These are phyloP conservation scores for Austroboletus novae-zelandiae DNA, from an alignment of 1,284 basidiomycete genomes.

Conservation along the genomic window DNA sequence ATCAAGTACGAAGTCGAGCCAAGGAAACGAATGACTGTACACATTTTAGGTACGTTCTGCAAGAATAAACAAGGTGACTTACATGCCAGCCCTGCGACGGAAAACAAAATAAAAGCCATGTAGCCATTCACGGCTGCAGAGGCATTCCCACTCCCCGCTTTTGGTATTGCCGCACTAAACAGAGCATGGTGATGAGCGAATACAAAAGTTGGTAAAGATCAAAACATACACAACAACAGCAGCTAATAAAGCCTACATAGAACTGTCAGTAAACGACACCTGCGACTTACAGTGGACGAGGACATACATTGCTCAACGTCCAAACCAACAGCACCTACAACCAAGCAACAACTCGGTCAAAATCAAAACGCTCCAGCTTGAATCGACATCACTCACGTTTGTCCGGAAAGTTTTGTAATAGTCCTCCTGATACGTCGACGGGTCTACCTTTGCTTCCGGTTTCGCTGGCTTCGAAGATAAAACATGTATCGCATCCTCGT, in stretches of 20 bases:
- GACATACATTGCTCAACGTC: conserved; percentile 76
- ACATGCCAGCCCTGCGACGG: conserved; percentile 85
- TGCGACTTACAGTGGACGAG: conserved; percentile 2
- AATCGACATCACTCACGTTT: conserved; percentile 48
- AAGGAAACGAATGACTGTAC: conserved; percentile 74
- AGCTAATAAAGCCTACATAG: conserved; percentile 60
- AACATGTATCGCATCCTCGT: conserved; percentile 82
- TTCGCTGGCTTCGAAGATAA: conserved; percentile 75
- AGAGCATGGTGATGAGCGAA: conserved; percentile 5
- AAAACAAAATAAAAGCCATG: conserved; percentile 79
- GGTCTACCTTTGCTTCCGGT: conserved; percentile 59
- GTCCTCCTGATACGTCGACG: conserved; percentile 79
- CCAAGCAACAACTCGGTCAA: conserved; percentile 2
- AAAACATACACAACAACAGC: conserved; percentile 63
- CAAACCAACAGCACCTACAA: conserved; percentile 69
- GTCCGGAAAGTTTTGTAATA: conserved; percentile 88
- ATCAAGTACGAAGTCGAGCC: conserved; percentile 79
- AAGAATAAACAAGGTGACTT: conserved; percentile 6
- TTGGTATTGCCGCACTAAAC: conserved; percentile 48
- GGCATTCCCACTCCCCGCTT: conserved; percentile 32
- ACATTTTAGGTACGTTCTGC: background rate
- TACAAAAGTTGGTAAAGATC: background rate
- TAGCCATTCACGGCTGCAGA: conserved; percentile 66
- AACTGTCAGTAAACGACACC: conserved; percentile 11
- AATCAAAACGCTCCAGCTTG: background rate